phyloP scores from a whole-genome alignment of 306 rosid species.

The Quercus cerris region DNA sequence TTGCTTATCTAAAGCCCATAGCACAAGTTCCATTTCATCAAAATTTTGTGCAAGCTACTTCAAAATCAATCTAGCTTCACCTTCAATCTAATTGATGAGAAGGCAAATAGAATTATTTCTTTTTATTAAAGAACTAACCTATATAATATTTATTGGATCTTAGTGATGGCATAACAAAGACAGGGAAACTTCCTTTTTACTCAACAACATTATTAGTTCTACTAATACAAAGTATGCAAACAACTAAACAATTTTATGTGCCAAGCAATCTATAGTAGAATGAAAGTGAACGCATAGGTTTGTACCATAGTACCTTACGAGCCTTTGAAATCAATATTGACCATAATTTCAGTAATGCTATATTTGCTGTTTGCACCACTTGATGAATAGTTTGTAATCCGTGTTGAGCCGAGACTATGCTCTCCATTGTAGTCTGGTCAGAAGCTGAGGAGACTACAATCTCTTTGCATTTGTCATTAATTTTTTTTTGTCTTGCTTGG shows the following conservation, averaged over 20 bases:
- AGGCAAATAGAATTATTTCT: too few species aligned
- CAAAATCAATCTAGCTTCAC: too few species aligned
- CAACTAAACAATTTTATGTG: background rate
- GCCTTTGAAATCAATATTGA: constrained; percentile 74
- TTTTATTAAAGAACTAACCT: too few species aligned
- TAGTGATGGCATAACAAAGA: too few species aligned
- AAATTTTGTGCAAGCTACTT: too few species aligned
- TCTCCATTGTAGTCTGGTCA: constrained; percentile 63
- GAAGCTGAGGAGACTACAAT: constrained; percentile 53
- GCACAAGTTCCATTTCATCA: too few species aligned
- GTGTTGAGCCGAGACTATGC: constrained; percentile 82
- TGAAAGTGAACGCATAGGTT: background rate
- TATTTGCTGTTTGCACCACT: constrained; percentile 57
- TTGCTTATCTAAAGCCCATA: too few species aligned
- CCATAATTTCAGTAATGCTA: constrained; percentile 70
- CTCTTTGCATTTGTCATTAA: constrained; percentile 53
- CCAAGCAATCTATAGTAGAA: background rate
- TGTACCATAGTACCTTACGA: constrained; percentile 52
- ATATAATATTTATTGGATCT: too few species aligned
- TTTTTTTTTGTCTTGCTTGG: constrained; percentile 39
- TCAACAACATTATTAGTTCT: too few species aligned
- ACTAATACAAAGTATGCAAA: too few species aligned
- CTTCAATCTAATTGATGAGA: too few species aligned
- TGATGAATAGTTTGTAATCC: constrained; percentile 63
- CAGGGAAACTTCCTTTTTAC: too few species aligned